phyloP scores from a whole-genome alignment of 2,329 filamentous ascomycete genomes.

The Penicillium aurantiogriseum region DNA sequence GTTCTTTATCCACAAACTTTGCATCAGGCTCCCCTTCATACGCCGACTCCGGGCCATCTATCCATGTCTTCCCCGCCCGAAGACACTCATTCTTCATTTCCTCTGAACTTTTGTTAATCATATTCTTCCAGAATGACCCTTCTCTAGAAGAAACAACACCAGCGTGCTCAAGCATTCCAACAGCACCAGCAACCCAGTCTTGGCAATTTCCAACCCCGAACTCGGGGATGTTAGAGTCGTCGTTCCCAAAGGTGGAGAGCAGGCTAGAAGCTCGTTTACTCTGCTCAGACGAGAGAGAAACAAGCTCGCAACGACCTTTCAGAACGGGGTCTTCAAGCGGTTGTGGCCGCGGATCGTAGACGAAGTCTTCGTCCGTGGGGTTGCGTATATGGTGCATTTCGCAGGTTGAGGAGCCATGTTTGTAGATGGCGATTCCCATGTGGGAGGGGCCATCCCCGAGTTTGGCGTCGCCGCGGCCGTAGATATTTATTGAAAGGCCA shows the following conservation, averaged over 20 bases:
- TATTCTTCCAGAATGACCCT: not conserved
- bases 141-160: not conserved
- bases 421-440: not conserved
- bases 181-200: not conserved
- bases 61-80: not conserved
- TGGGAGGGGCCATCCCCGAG: not conserved
- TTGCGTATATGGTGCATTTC: constrained; percentile 1
- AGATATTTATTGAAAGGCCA: not conserved
- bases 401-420: not conserved
- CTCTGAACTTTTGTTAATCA: not conserved
- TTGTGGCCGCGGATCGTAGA: not conserved
- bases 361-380: not conserved
- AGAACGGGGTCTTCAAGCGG: not conserved
- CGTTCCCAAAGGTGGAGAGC: not conserved
- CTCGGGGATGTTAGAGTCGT: not conserved
- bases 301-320: not conserved
- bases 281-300: not conserved
- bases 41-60: not conserved
- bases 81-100: constrained; percentile 2
- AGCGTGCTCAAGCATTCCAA: not conserved
- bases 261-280: not conserved
- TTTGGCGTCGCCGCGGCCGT: not conserved
- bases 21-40: not conserved
- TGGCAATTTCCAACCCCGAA: constrained; percentile 1
- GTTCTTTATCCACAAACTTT: not conserved